phyloP scores from a whole-genome alignment of 305 asterid genomes.

The Ajuga reptans region DNA sequence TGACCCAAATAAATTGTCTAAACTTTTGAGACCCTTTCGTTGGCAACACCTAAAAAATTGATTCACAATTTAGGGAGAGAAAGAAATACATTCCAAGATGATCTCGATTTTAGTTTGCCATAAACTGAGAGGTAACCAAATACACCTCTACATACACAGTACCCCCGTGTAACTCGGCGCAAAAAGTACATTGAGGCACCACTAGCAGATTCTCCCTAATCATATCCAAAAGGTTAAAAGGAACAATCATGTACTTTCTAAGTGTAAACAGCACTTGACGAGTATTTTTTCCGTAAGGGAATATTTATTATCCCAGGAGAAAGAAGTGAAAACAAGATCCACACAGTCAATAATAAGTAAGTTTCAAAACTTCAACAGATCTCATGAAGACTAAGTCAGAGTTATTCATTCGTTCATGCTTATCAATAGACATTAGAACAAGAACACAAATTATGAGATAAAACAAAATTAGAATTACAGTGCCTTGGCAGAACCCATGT shows the following conservation, averaged over 20 bases:
- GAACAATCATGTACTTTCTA: not conserved
- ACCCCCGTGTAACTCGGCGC: not conserved
- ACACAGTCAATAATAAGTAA: not conserved
- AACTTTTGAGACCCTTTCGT: not conserved
- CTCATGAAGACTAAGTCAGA: not conserved
- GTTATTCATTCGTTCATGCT: not conserved
- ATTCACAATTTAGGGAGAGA: not conserved
- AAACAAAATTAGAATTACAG: constrained; percentile 2
- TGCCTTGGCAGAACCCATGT: constrained; percentile 93
- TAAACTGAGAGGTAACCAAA: not conserved
- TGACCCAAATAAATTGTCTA: not conserved
- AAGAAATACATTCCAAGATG: not conserved
- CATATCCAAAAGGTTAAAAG: not conserved
- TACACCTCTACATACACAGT: not conserved
- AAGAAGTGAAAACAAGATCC: not conserved
- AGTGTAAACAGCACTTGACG: not conserved
- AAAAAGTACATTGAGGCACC: not conserved
- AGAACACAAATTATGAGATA: not conserved
- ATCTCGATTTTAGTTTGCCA: not conserved
- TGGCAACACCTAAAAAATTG: not conserved
- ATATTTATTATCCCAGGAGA: not conserved
- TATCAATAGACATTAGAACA: not conserved
- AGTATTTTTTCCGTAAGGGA: not conserved
- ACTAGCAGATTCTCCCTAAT: not conserved
- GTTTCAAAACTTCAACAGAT: not conserved